These are phyloP conservation scores for Antitrichia curtipendula DNA, from an alignment of 225 moss, liverwort and hornwort species.

Conservation along the genomic window DNA sequence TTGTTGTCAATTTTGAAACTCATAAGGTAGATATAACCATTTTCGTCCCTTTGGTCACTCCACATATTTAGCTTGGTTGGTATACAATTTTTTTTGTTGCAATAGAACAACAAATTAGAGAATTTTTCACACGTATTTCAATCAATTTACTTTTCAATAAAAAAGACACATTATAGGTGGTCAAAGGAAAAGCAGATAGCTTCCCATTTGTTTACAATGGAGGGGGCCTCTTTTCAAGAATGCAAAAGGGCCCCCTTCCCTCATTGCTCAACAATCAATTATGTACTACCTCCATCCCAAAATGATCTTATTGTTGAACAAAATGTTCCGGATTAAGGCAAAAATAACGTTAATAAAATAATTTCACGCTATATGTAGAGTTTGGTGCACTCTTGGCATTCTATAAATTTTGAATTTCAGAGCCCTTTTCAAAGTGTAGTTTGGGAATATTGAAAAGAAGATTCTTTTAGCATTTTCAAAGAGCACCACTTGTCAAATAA, in stretches of 20 bases:
- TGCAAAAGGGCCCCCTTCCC: rapidly evolving
- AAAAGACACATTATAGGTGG: rapidly evolving
- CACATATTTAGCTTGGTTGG: background rate
- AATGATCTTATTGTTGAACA: too few species aligned
- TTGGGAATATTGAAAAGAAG: too few species aligned
- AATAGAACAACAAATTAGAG: background rate
- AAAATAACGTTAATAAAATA: too few species aligned
- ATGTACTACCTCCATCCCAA: too few species aligned
- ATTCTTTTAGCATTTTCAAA: too few species aligned
- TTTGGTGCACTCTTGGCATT: too few species aligned
- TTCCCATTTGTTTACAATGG: background rate
- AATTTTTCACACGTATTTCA: background rate
- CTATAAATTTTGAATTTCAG: too few species aligned
- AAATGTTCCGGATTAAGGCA: too few species aligned
- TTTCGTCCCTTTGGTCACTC: background rate
- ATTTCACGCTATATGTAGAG: too few species aligned
- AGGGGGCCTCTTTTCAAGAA: background rate
- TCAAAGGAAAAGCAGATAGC: background rate
- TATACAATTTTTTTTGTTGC: background rate
- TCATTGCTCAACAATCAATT: background rate
- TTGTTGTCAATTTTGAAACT: background rate
- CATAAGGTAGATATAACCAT: rapidly evolving
- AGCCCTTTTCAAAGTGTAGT: too few species aligned
- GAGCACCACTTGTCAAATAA: too few species aligned
- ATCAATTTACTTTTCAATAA: background rate